Percentiles rank a stretch among this genome's conserved stretches.
Conservation (phyloP, 495 filamentous ascomycete species). For the Penicillium robsamsonii region DNA sequence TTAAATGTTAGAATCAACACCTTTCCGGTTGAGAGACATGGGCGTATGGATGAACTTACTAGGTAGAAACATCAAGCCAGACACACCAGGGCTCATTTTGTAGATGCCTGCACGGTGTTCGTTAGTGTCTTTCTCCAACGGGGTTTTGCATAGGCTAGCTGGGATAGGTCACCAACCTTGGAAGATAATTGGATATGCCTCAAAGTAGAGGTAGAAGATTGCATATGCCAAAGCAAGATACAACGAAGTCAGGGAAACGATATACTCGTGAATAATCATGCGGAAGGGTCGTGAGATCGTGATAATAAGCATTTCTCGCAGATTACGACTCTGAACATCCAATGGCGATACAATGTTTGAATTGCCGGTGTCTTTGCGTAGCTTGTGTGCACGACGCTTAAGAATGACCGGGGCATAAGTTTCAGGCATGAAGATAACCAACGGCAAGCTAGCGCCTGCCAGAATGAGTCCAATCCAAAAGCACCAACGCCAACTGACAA, state of each 20-base stretch:
- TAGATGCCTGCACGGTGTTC: constrained; percentile 26
- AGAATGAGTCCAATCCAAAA: constrained; percentile 64
- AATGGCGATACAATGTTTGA: constrained; percentile 42
- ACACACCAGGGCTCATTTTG: constrained; percentile 36
- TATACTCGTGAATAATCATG: constrained; percentile 51
- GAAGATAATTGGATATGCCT: constrained; percentile 67
- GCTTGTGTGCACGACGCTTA: constrained; percentile 57
- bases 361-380: constrained; percentile 64
- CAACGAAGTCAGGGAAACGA: constrained; percentile 64
- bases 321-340: constrained; percentile 46
- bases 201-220: constrained; percentile 75
- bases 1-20: neutral
- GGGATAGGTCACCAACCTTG: constrained; percentile 30
- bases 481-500: constrained; percentile 61
- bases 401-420: constrained; percentile 75
- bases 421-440: constrained; percentile 53
- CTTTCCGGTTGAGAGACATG: neutral
- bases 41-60: constrained; percentile 23
- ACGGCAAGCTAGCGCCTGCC: constrained; percentile 43
- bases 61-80: constrained; percentile 36
- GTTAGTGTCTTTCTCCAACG: neutral
- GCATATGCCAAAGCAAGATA: constrained; percentile 68
- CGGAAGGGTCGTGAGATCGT: constrained; percentile 49
- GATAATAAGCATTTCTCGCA: constrained; percentile 41
- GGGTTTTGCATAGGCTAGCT: neutral